Evolutionary conservation across 108 stramenopile genomes (phyloP).

Genomic region (Pseudonitzschia pungens): DNA sequence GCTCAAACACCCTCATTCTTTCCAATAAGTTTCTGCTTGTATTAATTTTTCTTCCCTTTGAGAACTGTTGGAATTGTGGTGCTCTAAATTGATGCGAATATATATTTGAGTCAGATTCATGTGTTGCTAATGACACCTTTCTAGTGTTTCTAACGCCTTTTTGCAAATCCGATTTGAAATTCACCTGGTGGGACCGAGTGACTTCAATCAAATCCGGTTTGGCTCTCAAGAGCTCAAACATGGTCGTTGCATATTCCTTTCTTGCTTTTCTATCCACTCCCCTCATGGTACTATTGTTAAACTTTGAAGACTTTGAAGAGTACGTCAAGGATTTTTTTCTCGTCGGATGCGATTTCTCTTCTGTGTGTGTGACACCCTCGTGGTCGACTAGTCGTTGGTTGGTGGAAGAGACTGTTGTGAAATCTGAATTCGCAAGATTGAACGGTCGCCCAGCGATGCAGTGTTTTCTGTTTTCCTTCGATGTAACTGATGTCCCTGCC

Average conservation of each 20-base stretch:
- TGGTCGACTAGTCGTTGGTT: no score
- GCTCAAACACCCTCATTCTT: slow-evolving; percentile 13
- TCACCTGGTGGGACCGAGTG: neutral
- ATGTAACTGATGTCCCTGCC: slow-evolving; percentile 3
- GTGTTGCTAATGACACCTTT: neutral
- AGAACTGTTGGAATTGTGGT: neutral
- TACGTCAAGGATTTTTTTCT: no score
- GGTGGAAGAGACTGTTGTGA: no score
- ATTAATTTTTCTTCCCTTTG: neutral
- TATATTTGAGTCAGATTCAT: neutral
- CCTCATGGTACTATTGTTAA: neutral
- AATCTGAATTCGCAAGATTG: no score
- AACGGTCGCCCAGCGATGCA: neutral
- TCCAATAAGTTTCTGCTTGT: slow-evolving; percentile 9
- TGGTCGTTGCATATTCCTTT: slow-evolving; percentile 10
- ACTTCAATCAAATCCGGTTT: slow-evolving; percentile 40
- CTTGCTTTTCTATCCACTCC: neutral
- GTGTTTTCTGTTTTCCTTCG: neutral
- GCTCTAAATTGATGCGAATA: neutral
- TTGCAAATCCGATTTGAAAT: neutral
- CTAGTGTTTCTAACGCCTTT: neutral
- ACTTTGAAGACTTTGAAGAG: neutral
- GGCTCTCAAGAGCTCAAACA: slow-evolving; percentile 31
- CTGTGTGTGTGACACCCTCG: no score
- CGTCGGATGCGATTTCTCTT: no score